These are phyloP conservation scores for Aeschynomene evenia DNA, from an alignment of 306 rosid species.

Conservation along the genomic window DNA sequence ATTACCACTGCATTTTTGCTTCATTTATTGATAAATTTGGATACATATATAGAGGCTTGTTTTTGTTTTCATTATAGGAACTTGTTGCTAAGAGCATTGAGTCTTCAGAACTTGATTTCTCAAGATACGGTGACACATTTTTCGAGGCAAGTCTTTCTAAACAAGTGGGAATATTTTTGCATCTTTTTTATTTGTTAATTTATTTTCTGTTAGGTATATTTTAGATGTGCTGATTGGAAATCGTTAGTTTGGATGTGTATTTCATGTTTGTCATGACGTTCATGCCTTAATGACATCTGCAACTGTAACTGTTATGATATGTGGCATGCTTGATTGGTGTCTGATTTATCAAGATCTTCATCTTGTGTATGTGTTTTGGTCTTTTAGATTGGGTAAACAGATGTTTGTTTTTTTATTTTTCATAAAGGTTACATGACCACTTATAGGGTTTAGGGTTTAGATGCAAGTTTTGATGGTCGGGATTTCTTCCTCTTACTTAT, in stretches of 20 bases:
- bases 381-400: not conserved
- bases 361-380: not conserved
- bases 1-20: not conserved
- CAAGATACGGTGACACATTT: conserved; percentile 99
- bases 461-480: not conserved
- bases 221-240: too few species aligned
- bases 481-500: not conserved
- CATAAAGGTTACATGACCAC: not conserved
- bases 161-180: not conserved
- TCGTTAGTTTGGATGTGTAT: too few species aligned
- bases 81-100: conserved; percentile 82
- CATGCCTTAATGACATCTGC: not conserved
- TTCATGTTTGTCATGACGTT: not conserved
- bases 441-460: not conserved
- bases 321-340: not conserved
- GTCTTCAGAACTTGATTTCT: conserved; percentile 85
- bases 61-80: conserved; percentile 52
- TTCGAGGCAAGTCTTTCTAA: conserved; percentile 65
- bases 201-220: not conserved
- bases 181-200: not conserved
- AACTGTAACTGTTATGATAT: not conserved
- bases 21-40: not conserved
- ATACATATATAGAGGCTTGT: not conserved
- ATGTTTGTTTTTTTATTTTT: not conserved
- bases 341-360: not conserved